A percentile compares a stretch with the other conserved stretches of the same genome.
Evolutionary conservation across 2,329 filamentous ascomycete genomes (phyloP).

Genomic region (Periconia digitata): DNA sequence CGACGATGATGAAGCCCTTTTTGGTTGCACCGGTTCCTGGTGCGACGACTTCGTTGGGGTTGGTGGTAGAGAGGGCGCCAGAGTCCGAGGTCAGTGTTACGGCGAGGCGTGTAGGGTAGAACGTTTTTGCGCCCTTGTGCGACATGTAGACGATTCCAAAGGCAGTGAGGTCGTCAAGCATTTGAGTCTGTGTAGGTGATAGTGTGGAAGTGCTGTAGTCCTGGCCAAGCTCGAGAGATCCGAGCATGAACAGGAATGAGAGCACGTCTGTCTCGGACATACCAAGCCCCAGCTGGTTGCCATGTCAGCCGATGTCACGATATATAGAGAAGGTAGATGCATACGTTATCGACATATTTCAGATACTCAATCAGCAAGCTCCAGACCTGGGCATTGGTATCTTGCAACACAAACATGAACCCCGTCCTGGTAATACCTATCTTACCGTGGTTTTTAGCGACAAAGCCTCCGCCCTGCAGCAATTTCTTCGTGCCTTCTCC

Average conservation of each 20-base stretch:
- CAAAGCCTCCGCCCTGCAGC: constrained; percentile 76
- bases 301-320: not conserved
- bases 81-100: constrained; percentile 86
- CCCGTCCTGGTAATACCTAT: constrained; percentile 87
- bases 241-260: constrained; percentile 93
- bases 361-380: constrained; percentile 91
- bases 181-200: constrained; percentile 77
- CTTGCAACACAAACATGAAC: constrained; percentile 92
- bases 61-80: constrained; percentile 66
- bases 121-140: constrained; percentile 50
- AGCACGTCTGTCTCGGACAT: constrained; percentile 93
- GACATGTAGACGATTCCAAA: constrained; percentile 85
- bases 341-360: constrained; percentile 70
- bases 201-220: constrained; percentile 87
- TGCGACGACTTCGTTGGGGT: constrained; percentile 46
- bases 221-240: constrained; percentile 86
- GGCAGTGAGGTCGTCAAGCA: constrained; percentile 87
- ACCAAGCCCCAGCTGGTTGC: constrained; percentile 50
- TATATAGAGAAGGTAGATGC: constrained; percentile 2
- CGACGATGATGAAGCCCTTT: constrained; percentile 88
- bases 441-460: constrained; percentile 60
- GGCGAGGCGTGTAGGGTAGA: constrained; percentile 90
- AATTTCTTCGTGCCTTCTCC: constrained; percentile 75
- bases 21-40: constrained; percentile 48
- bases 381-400: constrained; percentile 97